These are phyloP conservation scores for Epichloe uncinata DNA, from an alignment of 2,329 filamentous ascomycete species.

Conservation along the genomic window DNA sequence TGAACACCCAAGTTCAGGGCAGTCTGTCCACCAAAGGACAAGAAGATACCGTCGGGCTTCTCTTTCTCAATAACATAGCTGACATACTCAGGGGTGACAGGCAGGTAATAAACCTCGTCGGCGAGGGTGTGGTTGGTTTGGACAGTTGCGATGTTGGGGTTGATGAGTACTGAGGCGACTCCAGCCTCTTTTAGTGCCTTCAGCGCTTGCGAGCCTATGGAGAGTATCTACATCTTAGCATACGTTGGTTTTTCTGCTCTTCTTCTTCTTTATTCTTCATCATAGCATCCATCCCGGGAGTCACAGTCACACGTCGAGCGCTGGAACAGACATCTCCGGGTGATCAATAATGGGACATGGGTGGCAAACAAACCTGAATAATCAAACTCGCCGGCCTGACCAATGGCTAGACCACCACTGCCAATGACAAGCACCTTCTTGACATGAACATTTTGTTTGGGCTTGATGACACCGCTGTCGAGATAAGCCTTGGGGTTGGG, in stretches of 20 bases:
- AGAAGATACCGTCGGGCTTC: conserved; percentile 89
- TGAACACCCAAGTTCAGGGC: conserved; percentile 92
- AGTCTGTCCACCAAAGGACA: conserved; percentile 95
- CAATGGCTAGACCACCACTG: conserved; percentile 88
- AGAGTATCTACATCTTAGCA: conserved; percentile 9
- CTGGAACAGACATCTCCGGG: neutral
- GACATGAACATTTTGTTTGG: conserved; percentile 68
- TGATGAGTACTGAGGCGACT: conserved; percentile 83
- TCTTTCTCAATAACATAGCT: conserved; percentile 95
- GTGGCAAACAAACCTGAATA: conserved; percentile 64
- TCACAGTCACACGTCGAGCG: neutral
- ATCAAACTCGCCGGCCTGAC: conserved; percentile 95
- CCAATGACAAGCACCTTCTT: conserved; percentile 97
- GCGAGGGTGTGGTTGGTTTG: conserved; percentile 93
- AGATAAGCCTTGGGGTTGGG: conserved; percentile 80
- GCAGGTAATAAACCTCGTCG: conserved; percentile 96
- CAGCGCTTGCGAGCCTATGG: conserved; percentile 76
- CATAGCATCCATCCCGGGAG: neutral
- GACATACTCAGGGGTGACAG: conserved; percentile 95
- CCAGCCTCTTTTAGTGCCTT: conserved; percentile 95
- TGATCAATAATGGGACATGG: neutral
- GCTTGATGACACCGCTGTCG: conserved; percentile 74
- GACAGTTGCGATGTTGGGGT: conserved; percentile 97
- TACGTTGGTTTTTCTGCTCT: neutral
- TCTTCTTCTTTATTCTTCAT: neutral